Evolutionary conservation across 2,329 filamentous ascomycete genomes (phyloP), one percentile per base, ranked within the genome.

Genomic region (Calonectria hongkongensis): DNA sequence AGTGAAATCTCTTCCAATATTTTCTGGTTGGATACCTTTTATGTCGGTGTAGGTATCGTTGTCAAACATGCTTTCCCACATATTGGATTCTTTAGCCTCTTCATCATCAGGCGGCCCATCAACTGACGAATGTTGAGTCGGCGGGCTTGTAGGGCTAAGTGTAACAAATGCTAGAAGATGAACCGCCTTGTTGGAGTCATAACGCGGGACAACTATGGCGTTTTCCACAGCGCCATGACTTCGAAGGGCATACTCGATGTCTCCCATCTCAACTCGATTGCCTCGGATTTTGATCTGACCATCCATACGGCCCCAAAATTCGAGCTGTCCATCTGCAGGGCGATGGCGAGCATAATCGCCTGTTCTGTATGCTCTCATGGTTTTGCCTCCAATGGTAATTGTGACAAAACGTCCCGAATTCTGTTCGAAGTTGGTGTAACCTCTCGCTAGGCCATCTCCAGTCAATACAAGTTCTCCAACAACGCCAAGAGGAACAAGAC

Each of bases 261-360:
- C 82, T 2, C 71, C 78, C 9, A 89, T 83, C 81, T 89, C 92
- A 56, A 90, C 84, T 60, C 89, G 82, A 71, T 87, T 90, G 12
- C 92, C 92, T 18, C 87, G 85, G 12, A 92, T 80, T 80, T 92
- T 92, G 58, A 92, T 86, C 77, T 92, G 90, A 0, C 85, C 85
- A 74, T 92, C 90, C 73, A 89, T 90, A 15, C 90, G 84, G 45
- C 89, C 89, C 43, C 89, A 76, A 58, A 85, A 88, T 0, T 83
- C 75, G 5, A 89, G 76, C 33, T 78, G 79, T 1, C 85, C 85
- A 58, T 88, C 84, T 0, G 79, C 74, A 41, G 60, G 15, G 80
- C 84, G 79, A 39, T 87, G 87, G 47, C 79, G 80, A 4, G 81
- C 87, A 4, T 89, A 80, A 73, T 89, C 88, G 3, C 87, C 88